Percentiles rank a stretch among this genome's conserved stretches.
These are phyloP conservation scores for Claviceps capensis DNA, from an alignment of 2,329 filamentous ascomycete genomes.

Conservation along the genomic window DNA sequence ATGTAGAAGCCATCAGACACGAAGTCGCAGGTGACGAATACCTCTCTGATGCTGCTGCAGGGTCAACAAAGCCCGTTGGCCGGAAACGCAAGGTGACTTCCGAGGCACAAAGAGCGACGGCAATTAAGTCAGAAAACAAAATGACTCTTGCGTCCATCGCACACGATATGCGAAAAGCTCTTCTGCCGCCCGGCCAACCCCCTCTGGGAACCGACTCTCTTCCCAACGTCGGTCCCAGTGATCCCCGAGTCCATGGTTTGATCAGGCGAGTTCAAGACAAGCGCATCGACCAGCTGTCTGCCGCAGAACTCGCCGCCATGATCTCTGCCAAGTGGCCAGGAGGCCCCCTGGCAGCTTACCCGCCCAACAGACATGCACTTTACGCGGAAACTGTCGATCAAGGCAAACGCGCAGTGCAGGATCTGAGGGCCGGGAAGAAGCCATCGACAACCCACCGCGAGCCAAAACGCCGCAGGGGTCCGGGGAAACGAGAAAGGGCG, in stretches of 20 bases:
- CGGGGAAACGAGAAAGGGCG: background rate
- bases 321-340: background rate
- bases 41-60: background rate
- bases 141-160: slow-evolving; percentile 3
- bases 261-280: background rate
- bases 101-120: background rate
- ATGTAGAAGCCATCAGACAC: background rate
- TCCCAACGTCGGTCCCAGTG: background rate
- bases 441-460: background rate
- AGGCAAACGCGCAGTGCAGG: background rate
- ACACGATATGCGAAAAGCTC: background rate
- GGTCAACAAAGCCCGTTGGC: background rate
- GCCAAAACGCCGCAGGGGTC: background rate
- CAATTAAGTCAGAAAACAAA: background rate
- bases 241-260: background rate
- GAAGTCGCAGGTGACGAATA: no score
- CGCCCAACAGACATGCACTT: background rate
- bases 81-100: background rate
- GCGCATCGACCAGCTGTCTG: background rate
- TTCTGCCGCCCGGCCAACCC: background rate
- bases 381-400: background rate
- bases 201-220: slow-evolving; percentile 1
- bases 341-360: background rate
- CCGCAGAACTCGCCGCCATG: background rate
- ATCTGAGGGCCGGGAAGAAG: background rate